phyloP scores from a whole-genome alignment of 2,329 filamentous ascomycete species.

The Fonsecaea monophora region DNA sequence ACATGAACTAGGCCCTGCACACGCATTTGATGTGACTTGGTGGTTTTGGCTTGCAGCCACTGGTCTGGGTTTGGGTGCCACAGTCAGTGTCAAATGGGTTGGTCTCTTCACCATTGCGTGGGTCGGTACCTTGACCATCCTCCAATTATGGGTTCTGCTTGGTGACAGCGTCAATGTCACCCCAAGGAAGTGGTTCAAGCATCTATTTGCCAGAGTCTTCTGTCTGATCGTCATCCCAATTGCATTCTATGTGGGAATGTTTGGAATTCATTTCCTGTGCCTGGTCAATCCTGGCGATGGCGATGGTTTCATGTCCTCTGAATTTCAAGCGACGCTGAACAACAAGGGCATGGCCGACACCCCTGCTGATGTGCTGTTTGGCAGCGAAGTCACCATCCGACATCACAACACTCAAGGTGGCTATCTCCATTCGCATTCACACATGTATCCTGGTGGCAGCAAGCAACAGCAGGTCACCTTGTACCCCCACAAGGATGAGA shows the following conservation, averaged over 20 bases:
- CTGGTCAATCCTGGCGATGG: slow-evolving; percentile 94
- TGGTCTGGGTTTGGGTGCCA: slow-evolving; percentile 85
- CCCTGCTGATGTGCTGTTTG: slow-evolving; percentile 87
- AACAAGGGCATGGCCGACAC: slow-evolving; percentile 96
- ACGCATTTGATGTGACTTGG: slow-evolving; percentile 89
- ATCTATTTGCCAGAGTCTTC: slow-evolving; percentile 88
- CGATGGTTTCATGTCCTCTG: slow-evolving; percentile 99
- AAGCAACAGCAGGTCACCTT: slow-evolving; percentile 99
- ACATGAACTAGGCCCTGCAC: slow-evolving; percentile 86
- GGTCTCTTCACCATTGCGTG: slow-evolving; percentile 98
- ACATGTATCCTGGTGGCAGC: slow-evolving; percentile 97
- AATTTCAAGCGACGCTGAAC: slow-evolving; percentile 97
- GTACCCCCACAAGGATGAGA: slow-evolving; percentile 98
- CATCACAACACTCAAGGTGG: slow-evolving; percentile 98
- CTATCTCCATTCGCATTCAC: slow-evolving; percentile 92
- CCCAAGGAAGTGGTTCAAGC: slow-evolving; percentile 86
- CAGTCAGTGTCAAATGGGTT: slow-evolving; percentile 97
- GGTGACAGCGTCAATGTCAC: slow-evolving; percentile 88
- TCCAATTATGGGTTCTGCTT: slow-evolving; percentile 94
- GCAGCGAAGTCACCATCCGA: slow-evolving; percentile 82
- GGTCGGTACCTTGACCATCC: slow-evolving; percentile 86
- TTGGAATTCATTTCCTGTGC: slow-evolving; percentile 93
- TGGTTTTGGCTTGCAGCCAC: slow-evolving; percentile 97
- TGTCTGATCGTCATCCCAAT: slow-evolving; percentile 88
- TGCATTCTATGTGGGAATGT: slow-evolving; percentile 95